A percentile compares a stretch with the other conserved stretches of the same genome.
Conservation (phyloP, 345 rosid genomes). For the Populus euphratica region DNA sequence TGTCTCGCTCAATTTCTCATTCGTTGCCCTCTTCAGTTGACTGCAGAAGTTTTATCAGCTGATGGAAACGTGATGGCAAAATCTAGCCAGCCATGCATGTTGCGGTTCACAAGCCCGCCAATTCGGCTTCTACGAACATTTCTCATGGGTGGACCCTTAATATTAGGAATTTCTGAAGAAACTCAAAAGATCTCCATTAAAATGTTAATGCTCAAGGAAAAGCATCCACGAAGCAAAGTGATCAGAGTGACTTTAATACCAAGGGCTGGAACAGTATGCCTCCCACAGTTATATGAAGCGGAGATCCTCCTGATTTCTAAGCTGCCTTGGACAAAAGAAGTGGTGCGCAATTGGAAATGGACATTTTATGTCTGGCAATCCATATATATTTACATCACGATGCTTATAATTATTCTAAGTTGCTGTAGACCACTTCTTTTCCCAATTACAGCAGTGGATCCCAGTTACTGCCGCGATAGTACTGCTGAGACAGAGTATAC, state of each 20-base stretch:
- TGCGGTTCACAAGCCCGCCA: slow-evolving; percentile 60
- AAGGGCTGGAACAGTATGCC: slow-evolving; percentile 46
- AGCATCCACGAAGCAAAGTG: slow-evolving; percentile 50
- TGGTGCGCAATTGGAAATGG: slow-evolving; percentile 77
- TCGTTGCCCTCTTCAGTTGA: slow-evolving; percentile 39
- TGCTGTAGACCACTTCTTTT: slow-evolving; percentile 46
- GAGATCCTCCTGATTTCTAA: slow-evolving; percentile 47
- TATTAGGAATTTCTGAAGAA: slow-evolving; percentile 60
- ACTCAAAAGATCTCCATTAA: slow-evolving; percentile 51
- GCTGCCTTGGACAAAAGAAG: slow-evolving; percentile 59
- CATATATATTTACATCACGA: slow-evolving; percentile 35
- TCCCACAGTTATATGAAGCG: slow-evolving; percentile 70
- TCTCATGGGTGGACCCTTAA: slow-evolving; percentile 52
- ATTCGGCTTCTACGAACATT: slow-evolving; percentile 51
- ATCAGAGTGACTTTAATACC: slow-evolving; percentile 58
- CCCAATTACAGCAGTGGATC: slow-evolving; percentile 17
- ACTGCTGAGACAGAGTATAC: background rate
- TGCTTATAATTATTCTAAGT: slow-evolving; percentile 39
- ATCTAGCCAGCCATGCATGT: slow-evolving; percentile 75
- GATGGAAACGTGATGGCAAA: slow-evolving; percentile 45
- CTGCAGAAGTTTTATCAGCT: slow-evolving; percentile 51
- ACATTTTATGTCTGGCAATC: slow-evolving; percentile 68
- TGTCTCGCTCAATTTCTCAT: background rate
- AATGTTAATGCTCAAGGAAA: slow-evolving; percentile 50
- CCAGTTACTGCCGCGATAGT: background rate